Conservation (phyloP, 2,329 filamentous ascomycete species). For the Aspergillus proliferans region DNA sequence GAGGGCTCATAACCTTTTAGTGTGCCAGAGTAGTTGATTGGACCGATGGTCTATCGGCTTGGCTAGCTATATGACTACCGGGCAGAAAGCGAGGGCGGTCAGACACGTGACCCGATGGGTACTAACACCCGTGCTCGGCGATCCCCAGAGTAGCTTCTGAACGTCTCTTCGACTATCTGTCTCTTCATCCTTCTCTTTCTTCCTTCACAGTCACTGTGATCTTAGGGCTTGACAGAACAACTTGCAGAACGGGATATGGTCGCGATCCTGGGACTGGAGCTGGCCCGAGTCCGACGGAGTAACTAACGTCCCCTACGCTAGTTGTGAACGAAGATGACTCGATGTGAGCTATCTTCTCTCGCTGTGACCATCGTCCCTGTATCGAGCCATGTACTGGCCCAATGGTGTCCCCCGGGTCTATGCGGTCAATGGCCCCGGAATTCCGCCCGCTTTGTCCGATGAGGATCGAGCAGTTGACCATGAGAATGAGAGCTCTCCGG, state of each 20-base stretch:
- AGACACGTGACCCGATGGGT: too few relatives aligned
- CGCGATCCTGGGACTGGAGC: conserved; percentile 11
- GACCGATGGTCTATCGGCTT: too few relatives aligned
- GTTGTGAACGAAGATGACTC: conserved; percentile 31
- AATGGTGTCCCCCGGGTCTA: conserved; percentile 46
- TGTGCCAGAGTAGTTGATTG: too few relatives aligned
- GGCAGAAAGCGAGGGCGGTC: too few relatives aligned
- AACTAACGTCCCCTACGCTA: conserved; percentile 5
- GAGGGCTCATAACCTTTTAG: too few relatives aligned
- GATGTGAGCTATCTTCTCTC: conserved; percentile 26
- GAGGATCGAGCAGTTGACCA: conserved; percentile 16
- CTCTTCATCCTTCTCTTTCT: conserved; percentile 3
- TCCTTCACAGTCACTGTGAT: neutral
- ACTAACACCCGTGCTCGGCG: too few relatives aligned
- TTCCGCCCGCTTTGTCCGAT: conserved; percentile 22
- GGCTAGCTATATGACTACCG: too few relatives aligned
- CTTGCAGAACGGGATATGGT: conserved; percentile 13
- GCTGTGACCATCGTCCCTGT: conserved; percentile 20
- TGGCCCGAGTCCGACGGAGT: conserved; percentile 17
- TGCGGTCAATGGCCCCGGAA: conserved; percentile 41
- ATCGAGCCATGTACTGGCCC: conserved; percentile 45
- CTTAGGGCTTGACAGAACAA: neutral
- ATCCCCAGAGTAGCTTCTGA: neutral
- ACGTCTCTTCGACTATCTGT: conserved; percentile 1
- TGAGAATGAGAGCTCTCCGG: conserved; percentile 8